phyloP scores from a whole-genome alignment of 2,329 filamentous ascomycete species.

The Fusarium beomiforme region DNA sequence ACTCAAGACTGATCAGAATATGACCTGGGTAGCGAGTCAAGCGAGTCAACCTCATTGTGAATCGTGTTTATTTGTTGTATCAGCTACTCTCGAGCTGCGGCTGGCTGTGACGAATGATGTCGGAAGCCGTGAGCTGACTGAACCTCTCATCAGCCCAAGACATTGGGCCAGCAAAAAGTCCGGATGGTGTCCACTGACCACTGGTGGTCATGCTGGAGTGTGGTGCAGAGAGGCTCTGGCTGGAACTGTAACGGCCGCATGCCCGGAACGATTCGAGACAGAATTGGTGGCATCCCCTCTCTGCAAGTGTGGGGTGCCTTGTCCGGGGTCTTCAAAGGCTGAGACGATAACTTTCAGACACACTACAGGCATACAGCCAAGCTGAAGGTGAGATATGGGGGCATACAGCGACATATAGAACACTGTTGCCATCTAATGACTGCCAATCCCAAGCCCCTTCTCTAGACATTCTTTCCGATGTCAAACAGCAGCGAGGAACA shows the following conservation, averaged over 20 bases:
- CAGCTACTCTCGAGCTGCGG: background rate
- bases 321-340: constrained; percentile 25
- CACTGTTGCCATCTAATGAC: background rate
- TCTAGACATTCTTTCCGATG: background rate
- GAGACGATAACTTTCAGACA: background rate
- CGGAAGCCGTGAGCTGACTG: constrained; percentile 23
- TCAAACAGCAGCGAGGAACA: constrained; percentile 7
- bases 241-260: constrained; percentile 33
- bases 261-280: constrained; percentile 30
- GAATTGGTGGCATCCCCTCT: constrained; percentile 23
- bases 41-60: background rate
- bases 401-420: background rate
- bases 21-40: background rate
- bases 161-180: constrained; percentile 19
- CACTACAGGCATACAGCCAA: background rate
- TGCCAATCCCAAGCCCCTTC: background rate
- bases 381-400: background rate
- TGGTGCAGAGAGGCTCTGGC: constrained; percentile 35
- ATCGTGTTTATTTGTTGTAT: constrained; percentile 5
- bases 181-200: constrained; percentile 7
- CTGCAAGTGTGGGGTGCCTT: constrained; percentile 21
- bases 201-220: constrained; percentile 11
- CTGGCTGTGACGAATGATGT: constrained; percentile 33
- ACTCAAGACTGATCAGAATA: background rate
- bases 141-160: constrained; percentile 32